Evolutionary conservation across 768 basidiomycete species (phyloP).

Genomic region (Dentipellis fragilis): DNA sequence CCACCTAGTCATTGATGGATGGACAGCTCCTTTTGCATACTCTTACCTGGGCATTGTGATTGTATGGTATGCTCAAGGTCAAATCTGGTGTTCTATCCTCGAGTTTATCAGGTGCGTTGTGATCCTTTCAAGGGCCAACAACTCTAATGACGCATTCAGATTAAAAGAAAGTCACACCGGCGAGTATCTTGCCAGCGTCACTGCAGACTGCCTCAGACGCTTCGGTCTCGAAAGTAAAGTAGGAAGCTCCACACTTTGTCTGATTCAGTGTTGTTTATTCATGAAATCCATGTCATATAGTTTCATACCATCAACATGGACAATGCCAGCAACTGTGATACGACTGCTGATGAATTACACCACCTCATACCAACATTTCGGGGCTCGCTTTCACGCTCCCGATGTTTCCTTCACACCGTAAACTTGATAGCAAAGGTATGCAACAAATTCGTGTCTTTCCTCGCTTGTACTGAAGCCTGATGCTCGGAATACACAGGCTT

Average conservation of each 20-base stretch:
- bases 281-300: too few relatives aligned
- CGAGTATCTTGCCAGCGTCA: slow-evolving; percentile 18
- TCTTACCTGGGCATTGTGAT: slow-evolving; percentile 25
- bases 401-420: slow-evolving; percentile 2
- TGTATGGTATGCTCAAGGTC: slow-evolving; percentile 19
- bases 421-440: slow-evolving; percentile 28
- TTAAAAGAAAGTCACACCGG: slow-evolving; percentile 21
- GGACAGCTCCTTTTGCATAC: slow-evolving; percentile 21
- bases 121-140: background rate
- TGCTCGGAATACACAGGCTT: too few relatives aligned
- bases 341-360: slow-evolving; percentile 13
- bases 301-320: slow-evolving; percentile 22
- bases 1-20: slow-evolving; percentile 26
- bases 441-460: too few relatives aligned
- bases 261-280: too few relatives aligned
- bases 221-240: slow-evolving; percentile 21
- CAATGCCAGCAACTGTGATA: slow-evolving; percentile 24
- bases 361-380: slow-evolving; percentile 17
- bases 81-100: slow-evolving; percentile 20
- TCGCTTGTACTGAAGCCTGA: too few relatives aligned
- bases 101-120: slow-evolving; percentile 24
- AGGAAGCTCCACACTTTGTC: too few relatives aligned
- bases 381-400: slow-evolving; percentile 3
- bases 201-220: slow-evolving; percentile 18
- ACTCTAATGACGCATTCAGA: slow-evolving; percentile 9